These are phyloP conservation scores for Pterulicium gracile DNA, from an alignment of 1,284 basidiomycete species.

Conservation along the genomic window DNA sequence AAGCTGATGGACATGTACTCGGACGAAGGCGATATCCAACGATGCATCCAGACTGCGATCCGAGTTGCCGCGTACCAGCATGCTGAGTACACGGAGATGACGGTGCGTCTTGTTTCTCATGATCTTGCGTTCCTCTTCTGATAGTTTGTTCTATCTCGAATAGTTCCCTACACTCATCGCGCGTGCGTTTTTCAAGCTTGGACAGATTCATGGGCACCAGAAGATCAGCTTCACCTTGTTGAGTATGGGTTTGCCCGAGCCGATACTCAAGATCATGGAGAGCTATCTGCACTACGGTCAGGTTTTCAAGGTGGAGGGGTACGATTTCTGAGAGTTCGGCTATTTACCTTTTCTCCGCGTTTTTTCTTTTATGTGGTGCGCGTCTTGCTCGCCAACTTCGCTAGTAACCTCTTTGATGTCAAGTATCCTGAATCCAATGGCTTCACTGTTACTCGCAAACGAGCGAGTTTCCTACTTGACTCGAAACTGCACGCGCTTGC, in stretches of 20 bases:
- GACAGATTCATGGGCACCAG: slow-evolving; percentile 86
- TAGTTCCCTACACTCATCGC: slow-evolving; percentile 90
- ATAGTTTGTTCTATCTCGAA: slow-evolving; percentile 4
- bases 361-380: slow-evolving; percentile 7
- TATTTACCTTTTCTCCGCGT: slow-evolving; percentile 5
- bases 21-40: slow-evolving; percentile 86
- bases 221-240: slow-evolving; percentile 92
- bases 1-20: slow-evolving; percentile 93
- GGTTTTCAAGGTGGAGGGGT: slow-evolving; percentile 73
- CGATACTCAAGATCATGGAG: slow-evolving; percentile 81
- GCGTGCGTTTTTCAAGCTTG: slow-evolving; percentile 85
- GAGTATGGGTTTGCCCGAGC: slow-evolving; percentile 85
- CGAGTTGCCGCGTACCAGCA: slow-evolving; percentile 89
- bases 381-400: neutral
- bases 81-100: slow-evolving; percentile 77
- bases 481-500: no score
- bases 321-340: slow-evolving; percentile 52
- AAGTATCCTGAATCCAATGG: no score
- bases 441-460: no score
- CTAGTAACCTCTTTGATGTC: no score
- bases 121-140: slow-evolving; percentile 4
- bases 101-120: slow-evolving; percentile 35
- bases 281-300: slow-evolving; percentile 75
- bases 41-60: slow-evolving; percentile 86
- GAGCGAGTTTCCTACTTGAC: no score